Evolutionary conservation across 1,139 yeast genomes (phyloP).

Genomic region (Saccharomyces hybrid): DNA sequence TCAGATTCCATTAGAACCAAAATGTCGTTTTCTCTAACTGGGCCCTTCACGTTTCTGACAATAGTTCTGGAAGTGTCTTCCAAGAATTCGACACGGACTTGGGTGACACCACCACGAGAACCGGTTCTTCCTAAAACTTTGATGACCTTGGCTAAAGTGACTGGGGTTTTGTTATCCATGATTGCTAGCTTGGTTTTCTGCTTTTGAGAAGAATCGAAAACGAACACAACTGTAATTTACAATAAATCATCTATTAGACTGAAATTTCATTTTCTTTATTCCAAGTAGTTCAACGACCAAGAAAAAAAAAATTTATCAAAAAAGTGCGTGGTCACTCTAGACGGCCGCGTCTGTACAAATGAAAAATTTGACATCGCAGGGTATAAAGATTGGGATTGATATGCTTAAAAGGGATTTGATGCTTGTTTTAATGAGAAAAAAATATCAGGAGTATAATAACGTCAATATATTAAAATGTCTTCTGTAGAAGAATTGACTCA

Average conservation of each 20-base stretch:
- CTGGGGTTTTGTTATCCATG: slow-evolving; percentile 86
- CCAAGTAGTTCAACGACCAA: background rate
- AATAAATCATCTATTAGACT: background rate
- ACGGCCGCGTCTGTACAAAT: background rate
- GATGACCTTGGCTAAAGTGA: slow-evolving; percentile 98
- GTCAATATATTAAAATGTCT: slow-evolving; percentile 12
- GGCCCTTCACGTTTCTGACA: slow-evolving; percentile 99
- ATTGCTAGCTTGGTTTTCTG: slow-evolving; percentile 11
- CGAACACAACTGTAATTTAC: background rate
- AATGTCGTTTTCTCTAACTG: slow-evolving; percentile 99
- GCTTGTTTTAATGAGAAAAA: too few species aligned
- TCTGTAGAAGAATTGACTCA: slow-evolving; percentile 38
- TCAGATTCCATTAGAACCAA: slow-evolving; percentile 99
- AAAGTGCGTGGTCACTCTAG: background rate
- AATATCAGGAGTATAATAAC: background rate
- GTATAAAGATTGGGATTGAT: background rate
- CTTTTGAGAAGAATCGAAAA: background rate
- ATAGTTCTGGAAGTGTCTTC: slow-evolving; percentile 97
- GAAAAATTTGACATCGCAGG: background rate
- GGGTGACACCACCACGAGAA: slow-evolving; percentile 99
- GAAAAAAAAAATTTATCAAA: background rate
- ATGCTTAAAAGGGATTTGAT: background rate
- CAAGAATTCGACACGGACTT: slow-evolving; percentile 98
- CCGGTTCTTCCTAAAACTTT: slow-evolving; percentile 99
- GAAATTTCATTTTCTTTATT: background rate